phyloP scores from a whole-genome alignment of 768 basidiomycete species.

The Russula emetica region DNA sequence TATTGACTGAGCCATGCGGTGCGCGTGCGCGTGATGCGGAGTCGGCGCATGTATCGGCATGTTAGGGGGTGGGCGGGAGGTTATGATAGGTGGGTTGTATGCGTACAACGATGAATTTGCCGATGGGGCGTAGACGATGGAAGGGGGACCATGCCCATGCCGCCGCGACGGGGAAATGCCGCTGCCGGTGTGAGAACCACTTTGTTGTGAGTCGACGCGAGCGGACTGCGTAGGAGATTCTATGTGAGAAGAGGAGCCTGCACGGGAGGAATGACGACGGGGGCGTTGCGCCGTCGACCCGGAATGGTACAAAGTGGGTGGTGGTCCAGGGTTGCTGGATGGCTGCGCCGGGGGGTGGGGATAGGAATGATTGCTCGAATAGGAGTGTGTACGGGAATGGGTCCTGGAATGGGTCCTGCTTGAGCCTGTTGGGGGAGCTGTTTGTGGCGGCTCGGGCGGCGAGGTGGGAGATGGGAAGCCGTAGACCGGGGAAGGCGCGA shows the following conservation, averaged over 20 bases:
- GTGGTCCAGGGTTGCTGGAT: background rate
- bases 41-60: background rate
- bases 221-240: background rate
- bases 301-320: constrained; percentile 16
- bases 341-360: constrained; percentile 1
- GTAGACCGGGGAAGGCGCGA: constrained; percentile 20
- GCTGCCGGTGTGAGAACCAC: constrained; percentile 3
- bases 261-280: constrained; percentile 21
- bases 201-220: constrained; percentile 10
- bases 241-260: constrained; percentile 7
- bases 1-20: constrained; percentile 21
- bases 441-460: constrained; percentile 11
- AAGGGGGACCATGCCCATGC: constrained; percentile 12
- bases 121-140: constrained; percentile 26
- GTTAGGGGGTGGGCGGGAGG: constrained; percentile 4
- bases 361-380: constrained; percentile 18
- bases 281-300: constrained; percentile 16
- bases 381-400: constrained; percentile 15
- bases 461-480: constrained; percentile 16
- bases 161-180: constrained; percentile 8
- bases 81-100: constrained; percentile 26
- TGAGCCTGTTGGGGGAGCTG: constrained; percentile 8
- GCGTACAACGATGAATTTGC: constrained; percentile 21
- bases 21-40: constrained; percentile 10
- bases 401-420: background rate